Evolutionary conservation across 768 basidiomycete species (phyloP).

Genomic region (Mycena galopus): DNA sequence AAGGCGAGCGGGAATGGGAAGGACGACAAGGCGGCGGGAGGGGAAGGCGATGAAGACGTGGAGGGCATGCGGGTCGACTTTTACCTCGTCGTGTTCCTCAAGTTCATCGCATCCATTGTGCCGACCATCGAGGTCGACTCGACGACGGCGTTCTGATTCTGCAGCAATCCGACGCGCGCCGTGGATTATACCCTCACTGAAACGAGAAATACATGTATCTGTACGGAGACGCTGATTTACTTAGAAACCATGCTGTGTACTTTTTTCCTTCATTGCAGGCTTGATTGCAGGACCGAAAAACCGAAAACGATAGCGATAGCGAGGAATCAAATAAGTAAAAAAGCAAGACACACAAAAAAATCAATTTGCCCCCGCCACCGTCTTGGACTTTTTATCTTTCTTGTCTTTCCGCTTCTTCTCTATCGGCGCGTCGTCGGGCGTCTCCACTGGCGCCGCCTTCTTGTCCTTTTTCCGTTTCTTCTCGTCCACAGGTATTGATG

Average conservation of each 20-base stretch:
- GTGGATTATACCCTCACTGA: constrained; percentile 32
- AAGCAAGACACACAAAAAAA: constrained; percentile 38
- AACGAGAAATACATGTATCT: constrained; percentile 37
- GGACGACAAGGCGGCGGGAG: constrained; percentile 57
- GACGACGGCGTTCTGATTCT: constrained; percentile 77
- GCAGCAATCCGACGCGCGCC: not conserved
- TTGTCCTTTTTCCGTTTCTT: constrained; percentile 52
- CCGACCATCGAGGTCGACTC: constrained; percentile 99
- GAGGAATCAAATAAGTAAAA: constrained; percentile 6
- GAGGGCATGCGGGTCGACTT: constrained; percentile 98
- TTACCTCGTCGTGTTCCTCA: constrained; percentile 98
- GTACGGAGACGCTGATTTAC: constrained; percentile 29
- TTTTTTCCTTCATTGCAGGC: not conserved
- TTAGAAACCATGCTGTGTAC: constrained; percentile 28
- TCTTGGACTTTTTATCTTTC: constrained; percentile 37
- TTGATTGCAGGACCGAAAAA: not conserved
- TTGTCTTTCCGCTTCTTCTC: constrained; percentile 31
- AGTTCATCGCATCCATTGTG: constrained; percentile 98
- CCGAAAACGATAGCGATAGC: not conserved
- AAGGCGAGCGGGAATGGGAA: constrained; percentile 74
- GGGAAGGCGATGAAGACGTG: constrained; percentile 69
- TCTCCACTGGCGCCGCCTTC: constrained; percentile 19
- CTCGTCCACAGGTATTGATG: constrained; percentile 36
- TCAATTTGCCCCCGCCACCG: constrained; percentile 41
- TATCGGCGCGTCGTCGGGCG: constrained; percentile 18